These are phyloP conservation scores for Areca catechu DNA, from an alignment of 176 grass and related monocot genomes.

Conservation along the genomic window DNA sequence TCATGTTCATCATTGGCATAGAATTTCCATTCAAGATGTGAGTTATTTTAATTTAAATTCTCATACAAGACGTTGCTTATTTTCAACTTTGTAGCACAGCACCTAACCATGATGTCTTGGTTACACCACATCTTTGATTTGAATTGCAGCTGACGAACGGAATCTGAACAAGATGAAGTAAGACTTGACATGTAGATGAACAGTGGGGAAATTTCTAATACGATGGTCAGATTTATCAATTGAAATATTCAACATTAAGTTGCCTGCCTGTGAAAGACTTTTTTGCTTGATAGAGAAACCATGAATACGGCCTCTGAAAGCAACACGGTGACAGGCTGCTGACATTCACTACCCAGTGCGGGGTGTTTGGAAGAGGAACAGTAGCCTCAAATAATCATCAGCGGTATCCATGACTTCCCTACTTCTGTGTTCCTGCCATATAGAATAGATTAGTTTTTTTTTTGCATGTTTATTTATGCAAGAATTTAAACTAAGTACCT, in stretches of 20 bases:
- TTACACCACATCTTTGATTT: conserved; percentile 76
- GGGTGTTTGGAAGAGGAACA: conserved; percentile 74
- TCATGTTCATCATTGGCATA: too few species aligned
- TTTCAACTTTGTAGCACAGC: conserved; percentile 8
- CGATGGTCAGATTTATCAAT: too few species aligned
- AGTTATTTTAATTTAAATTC: too few species aligned
- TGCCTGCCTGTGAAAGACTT: conserved; percentile 57
- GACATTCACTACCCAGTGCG: conserved; percentile 42
- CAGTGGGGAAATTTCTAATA: background rate
- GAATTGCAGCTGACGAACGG: conserved; percentile 55
- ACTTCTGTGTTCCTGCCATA: conserved; percentile 58
- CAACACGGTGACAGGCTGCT: conserved; percentile 48
- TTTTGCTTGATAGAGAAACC: conserved; percentile 46
- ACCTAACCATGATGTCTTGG: conserved; percentile 75
- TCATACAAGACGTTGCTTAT: too few species aligned
- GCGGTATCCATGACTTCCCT: conserved; percentile 51
- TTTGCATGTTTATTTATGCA: background rate
- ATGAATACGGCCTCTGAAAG: conserved; percentile 69
- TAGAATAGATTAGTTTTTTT: conserved; percentile 20
- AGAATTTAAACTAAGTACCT: conserved; percentile 38
- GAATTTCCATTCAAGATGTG: too few species aligned
- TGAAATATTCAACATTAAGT: background rate
- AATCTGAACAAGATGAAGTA: conserved; percentile 67
- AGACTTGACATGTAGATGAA: conserved; percentile 7
- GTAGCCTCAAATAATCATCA: conserved; percentile 67